A percentile compares a stretch with the other conserved stretches of the same genome.
Conservation (phyloP, 495 filamentous ascomycete species). For the Pseudoneurospora amorphoporcata region DNA sequence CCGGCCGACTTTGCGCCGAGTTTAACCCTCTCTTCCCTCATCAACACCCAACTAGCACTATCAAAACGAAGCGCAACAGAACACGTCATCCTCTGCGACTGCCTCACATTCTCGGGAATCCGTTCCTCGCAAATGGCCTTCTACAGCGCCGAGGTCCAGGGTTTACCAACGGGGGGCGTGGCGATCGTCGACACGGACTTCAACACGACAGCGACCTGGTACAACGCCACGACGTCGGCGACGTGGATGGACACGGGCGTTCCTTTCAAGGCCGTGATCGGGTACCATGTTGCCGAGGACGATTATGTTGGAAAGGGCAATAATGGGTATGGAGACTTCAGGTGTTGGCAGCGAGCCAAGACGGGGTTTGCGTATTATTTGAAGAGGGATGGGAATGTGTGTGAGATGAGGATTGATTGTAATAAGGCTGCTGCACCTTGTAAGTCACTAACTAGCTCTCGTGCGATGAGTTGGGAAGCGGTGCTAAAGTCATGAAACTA, state of each 20-base stretch:
- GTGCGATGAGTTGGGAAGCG: not conserved
- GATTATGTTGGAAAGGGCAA: conserved; percentile 25
- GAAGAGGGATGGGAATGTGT: conserved; percentile 15
- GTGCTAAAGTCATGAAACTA: not conserved
- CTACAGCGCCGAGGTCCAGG: not conserved
- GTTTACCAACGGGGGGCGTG: not conserved
- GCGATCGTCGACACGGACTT: not conserved
- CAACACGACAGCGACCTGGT: not conserved
- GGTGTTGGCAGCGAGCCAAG: conserved; percentile 25
- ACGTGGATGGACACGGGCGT: not conserved
- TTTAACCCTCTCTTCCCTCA: not conserved
- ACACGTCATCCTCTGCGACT: not conserved
- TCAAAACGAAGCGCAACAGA: not conserved
- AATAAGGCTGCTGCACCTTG: conserved; percentile 19
- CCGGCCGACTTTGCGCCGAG: not conserved
- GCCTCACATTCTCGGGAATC: not conserved
- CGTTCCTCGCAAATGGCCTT: not conserved
- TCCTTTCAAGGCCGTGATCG: conserved; percentile 20
- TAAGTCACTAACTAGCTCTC: conserved; percentile 6
- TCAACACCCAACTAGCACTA: not conserved
- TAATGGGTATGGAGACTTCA: conserved; percentile 28
- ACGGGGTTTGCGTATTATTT: conserved; percentile 15
- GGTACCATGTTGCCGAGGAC: conserved; percentile 18
- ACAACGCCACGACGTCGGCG: not conserved
- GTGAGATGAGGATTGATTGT: conserved; percentile 27